phyloP scores from a whole-genome alignment of 345 rosid species.

The Eucalyptus coolabah region DNA sequence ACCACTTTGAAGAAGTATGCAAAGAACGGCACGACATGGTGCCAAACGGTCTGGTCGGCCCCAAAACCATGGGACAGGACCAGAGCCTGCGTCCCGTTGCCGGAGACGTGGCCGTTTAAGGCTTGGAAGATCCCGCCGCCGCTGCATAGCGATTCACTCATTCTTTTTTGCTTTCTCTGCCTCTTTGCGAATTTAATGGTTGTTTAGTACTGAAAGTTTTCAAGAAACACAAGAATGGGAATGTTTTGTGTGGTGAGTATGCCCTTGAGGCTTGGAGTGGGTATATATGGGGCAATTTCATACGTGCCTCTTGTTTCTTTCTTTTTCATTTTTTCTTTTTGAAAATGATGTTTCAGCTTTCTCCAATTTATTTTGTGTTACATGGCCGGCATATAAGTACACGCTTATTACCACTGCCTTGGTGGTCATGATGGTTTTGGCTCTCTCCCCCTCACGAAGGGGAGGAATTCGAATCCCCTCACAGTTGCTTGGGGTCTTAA shows the following conservation, averaged over 20 bases:
- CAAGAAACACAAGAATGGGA: background rate
- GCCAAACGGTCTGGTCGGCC: background rate
- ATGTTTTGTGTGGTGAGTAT: background rate
- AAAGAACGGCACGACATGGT: background rate
- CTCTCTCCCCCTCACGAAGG: too few relatives aligned
- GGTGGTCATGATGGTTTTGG: too few relatives aligned
- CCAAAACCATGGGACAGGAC: background rate
- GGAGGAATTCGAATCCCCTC: too few relatives aligned
- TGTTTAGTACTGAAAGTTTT: background rate
- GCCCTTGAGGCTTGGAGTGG: background rate
- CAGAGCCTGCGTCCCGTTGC: background rate
- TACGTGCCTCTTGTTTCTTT: background rate
- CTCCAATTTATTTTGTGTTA: background rate
- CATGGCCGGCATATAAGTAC: background rate
- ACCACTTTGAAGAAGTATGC: background rate
- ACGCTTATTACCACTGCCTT: too few relatives aligned
- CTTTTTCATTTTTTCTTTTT: background rate
- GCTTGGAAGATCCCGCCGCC: background rate
- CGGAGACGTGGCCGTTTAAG: background rate
- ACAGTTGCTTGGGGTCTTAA: too few relatives aligned
- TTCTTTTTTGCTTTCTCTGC: background rate
- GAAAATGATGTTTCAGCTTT: background rate
- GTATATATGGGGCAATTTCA: background rate
- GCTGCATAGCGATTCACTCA: background rate
- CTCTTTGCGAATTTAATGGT: background rate